Evolutionary conservation across 2,329 filamentous ascomycete species (phyloP), one percentile per base, ranked within the genome.

Genomic region (Periconia macrospinosa): DNA sequence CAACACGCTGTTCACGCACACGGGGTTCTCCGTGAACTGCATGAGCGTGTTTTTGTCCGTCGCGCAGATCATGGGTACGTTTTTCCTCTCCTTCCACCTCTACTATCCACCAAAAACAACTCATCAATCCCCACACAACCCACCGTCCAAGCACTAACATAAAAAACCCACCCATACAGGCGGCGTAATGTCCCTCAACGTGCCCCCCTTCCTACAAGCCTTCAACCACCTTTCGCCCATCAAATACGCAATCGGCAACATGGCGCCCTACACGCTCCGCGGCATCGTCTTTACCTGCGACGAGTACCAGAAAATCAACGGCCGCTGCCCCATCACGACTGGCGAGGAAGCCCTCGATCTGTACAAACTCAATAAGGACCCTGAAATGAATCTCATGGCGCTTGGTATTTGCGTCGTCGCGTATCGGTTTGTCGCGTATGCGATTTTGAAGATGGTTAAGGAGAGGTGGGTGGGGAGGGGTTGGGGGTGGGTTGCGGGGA

Each of bases 21-120:
- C 87, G 0, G 89, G 89, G 1, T 92, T 92, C 68, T 87, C 88
- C 0, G 84, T 92, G 54, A 91, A 90, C 61, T 74, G 90, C 52
- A 90, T 87, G 58, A 86, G 83, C 1, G 81, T 90, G 41, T 78
- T 92, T 17, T 78, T 92, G 3, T 86, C 85, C 0, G 82, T 92
- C 8, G 86, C 88, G 0, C 87, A 87, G 61, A 82, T 86, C 65
- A 89, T 92, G 81, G 83, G 70, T 63, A 65, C 57, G 59, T 52
- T 27, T 33, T 47, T 54, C 17, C 11, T 37, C 11, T n/a, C 11
- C 33, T 14, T 37, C 5, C 33, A 6, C 11, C 15, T 13, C 11
- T n/a, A 3, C 15, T n/a, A 6, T 13, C 5, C 33, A 37, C 11
- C 33, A 13, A 6, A n/a, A 3, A 6, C 33, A 14, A n/a, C 33